These are phyloP conservation scores for Globisporangium parvum DNA, from an alignment of 352 stramenopile genomes.

Conservation along the genomic window DNA sequence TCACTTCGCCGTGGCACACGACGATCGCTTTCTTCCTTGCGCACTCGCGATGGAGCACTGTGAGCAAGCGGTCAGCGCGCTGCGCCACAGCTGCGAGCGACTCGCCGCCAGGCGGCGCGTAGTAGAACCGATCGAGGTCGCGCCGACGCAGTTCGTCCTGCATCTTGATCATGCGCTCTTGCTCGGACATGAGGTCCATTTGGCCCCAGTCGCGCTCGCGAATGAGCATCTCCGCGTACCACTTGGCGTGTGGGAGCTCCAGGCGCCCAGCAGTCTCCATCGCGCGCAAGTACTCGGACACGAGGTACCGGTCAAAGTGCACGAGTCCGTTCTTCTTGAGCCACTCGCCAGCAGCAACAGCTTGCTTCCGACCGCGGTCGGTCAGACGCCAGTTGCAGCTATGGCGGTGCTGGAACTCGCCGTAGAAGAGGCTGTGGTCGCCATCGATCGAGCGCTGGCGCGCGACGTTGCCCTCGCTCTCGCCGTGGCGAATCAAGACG, in stretches of 20 bases:
- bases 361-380: conserved; percentile 71
- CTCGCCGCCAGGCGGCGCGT: conserved; percentile 75
- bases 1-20: conserved; percentile 86
- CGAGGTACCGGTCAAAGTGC: conserved; percentile 81
- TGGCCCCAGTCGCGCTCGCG: conserved; percentile 86
- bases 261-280: conserved; percentile 84
- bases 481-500: conserved; percentile 85
- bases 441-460: conserved; percentile 75
- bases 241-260: conserved; percentile 61
- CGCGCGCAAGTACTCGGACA: conserved; percentile 83
- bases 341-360: conserved; percentile 71
- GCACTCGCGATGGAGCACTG: conserved; percentile 77
- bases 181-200: conserved; percentile 88
- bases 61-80: conserved; percentile 71
- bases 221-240: conserved; percentile 87
- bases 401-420: conserved; percentile 87
- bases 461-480: conserved; percentile 87
- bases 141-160: conserved; percentile 78
- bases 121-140: conserved; percentile 86
- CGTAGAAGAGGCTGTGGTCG: conserved; percentile 81
- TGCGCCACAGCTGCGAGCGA: conserved; percentile 78
- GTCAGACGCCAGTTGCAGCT: conserved; percentile 86
- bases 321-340: conserved; percentile 70
- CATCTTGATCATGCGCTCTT: conserved; percentile 85
- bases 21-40: conserved; percentile 76